Conservation (phyloP, 2,329 filamentous ascomycete species). For the Tolypocladium inflatum region DNA sequence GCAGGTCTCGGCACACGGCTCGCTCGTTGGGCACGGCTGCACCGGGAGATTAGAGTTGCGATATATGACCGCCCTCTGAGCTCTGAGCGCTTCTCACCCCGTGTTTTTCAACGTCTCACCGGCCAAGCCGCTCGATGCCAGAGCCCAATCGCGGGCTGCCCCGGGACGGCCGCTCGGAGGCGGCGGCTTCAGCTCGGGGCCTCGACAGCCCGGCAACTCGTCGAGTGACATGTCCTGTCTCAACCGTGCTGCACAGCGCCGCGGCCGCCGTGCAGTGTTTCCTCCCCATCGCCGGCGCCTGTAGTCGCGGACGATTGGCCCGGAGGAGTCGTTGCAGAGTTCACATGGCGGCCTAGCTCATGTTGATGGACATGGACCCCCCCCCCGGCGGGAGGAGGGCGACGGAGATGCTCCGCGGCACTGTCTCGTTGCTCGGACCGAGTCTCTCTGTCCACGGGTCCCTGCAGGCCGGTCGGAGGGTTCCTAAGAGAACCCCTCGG, state of each 20-base stretch:
- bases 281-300: neutral
- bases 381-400: too few relatives aligned
- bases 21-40: neutral
- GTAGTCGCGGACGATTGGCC: neutral
- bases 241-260: neutral
- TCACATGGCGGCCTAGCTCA: too few relatives aligned
- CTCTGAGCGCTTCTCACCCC: neutral
- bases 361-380: too few relatives aligned
- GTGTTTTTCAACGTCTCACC: neutral
- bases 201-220: neutral
- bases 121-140: neutral
- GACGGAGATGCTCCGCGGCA: neutral
- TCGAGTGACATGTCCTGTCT: neutral
- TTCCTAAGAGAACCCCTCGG: neutral
- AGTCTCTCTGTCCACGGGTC: neutral
- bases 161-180: neutral
- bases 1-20: neutral
- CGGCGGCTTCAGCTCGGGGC: neutral
- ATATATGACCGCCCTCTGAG: neutral
- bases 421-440: neutral
- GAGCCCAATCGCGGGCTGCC: neutral
- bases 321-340: neutral
- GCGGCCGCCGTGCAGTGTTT: neutral
- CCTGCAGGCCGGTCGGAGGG: neutral
- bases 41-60: neutral